phyloP scores from a whole-genome alignment of 2,329 filamentous ascomycete genomes.

The Alternaria sp. region DNA sequence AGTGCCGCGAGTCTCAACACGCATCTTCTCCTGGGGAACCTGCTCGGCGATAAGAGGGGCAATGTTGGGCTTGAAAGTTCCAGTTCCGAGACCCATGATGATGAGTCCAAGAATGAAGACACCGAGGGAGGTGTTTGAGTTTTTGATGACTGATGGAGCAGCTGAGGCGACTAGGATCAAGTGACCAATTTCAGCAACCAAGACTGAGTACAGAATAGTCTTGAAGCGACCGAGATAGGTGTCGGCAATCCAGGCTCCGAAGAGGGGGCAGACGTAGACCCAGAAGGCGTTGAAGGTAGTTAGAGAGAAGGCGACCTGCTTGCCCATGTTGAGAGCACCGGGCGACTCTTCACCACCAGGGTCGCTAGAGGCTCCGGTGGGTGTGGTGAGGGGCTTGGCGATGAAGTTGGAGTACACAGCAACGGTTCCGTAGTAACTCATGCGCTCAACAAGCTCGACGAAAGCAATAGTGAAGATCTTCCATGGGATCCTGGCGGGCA shows the following conservation, averaged over 20 bases:
- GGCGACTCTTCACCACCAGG: constrained; percentile 31
- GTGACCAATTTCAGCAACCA: constrained; percentile 66
- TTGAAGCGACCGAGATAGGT: constrained; percentile 69
- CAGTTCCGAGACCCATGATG: constrained; percentile 71
- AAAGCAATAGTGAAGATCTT: constrained; percentile 47
- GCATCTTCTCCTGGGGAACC: constrained; percentile 64
- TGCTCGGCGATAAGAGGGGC: constrained; percentile 68
- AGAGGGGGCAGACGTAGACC: constrained; percentile 66
- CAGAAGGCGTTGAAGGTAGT: constrained; percentile 65
- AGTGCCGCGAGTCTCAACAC: constrained; percentile 55
- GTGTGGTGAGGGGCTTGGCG: constrained; percentile 35
- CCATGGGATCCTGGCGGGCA: constrained; percentile 46
- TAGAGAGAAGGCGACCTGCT: constrained; percentile 61
- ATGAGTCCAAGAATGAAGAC: constrained; percentile 66
- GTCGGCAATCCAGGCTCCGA: constrained; percentile 67
- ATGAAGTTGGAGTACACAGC: constrained; percentile 53
- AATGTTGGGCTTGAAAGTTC: constrained; percentile 74
- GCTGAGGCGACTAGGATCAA: constrained; percentile 64
- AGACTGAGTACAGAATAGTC: constrained; percentile 64
- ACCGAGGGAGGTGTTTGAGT: constrained; percentile 58
- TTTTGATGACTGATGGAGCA: constrained; percentile 31
- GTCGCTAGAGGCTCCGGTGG: constrained; percentile 30
- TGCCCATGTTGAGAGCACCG: constrained; percentile 64
- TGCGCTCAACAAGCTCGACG: constrained; percentile 50
- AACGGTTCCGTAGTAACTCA: constrained; percentile 51